Evolutionary conservation across 225 moss, liverwort and hornwort species (phyloP), one percentile per base, ranked within the genome.

Genomic region (Rhytidiadelphus loreus): DNA sequence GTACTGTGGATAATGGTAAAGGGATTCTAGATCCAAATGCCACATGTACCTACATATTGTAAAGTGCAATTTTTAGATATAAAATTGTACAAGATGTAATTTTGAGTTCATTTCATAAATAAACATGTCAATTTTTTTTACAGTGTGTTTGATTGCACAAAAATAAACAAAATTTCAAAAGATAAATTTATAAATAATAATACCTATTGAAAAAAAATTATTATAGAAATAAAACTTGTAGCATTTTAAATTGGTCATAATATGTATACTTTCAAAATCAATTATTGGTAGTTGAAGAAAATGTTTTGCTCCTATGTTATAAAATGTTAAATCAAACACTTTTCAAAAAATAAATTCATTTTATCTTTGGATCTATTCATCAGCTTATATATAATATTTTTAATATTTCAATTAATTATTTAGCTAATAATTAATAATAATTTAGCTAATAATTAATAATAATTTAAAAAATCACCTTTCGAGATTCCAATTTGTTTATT

Each of bases 21-120:
- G 95, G 96, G 82, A 98, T 96, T 88, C 97, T 95, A 48, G 97
- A 95, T 29, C 97, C 97, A 90, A 98, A 98, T 62, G 98, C 97
- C 59, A 98, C 94, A 89, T 98, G 96, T 37, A 98, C 97, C 87
- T 94, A 20, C 2, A 52, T 52, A 85, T 37, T 19, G 3, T 60
- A 63, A 59, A 39, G 6, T 12, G 0, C 0, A 46, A 17, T 16
- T n/a, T 59, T 9, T 30, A 29, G 13, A 6, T 48, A 3, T 23
- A 32, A 64, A 55, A 5, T 7, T 24, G 29, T 0, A n/a, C 7
- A 75, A 58, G 8, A 63, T 12, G 1, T 33, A 35, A 11, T 48
- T 16, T 48, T 25, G 11, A 57, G 2, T 28, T 57, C 3, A 16
- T n/a, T 78, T n/a, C 0, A 4, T 39, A 39, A 11, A 56, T 25